phyloP scores from a whole-genome alignment of 768 basidiomycete species.

The Amanita exitialis region DNA sequence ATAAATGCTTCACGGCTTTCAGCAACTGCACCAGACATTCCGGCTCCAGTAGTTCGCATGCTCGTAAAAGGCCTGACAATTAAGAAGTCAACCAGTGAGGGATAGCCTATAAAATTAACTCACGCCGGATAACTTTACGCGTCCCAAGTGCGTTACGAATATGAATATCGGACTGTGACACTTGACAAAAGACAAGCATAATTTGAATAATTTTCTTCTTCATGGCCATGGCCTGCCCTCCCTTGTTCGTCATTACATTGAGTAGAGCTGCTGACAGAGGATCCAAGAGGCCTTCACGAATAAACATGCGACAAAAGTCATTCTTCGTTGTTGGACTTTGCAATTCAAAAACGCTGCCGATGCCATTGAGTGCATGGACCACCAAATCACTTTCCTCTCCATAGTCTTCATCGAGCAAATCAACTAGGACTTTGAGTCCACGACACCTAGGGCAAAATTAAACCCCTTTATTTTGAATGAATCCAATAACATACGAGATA shows the following conservation, averaged over 20 bases:
- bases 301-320: slow-evolving; percentile 98
- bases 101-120: slow-evolving; percentile 19
- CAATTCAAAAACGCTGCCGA: slow-evolving; percentile 91
- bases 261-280: slow-evolving; percentile 85
- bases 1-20: slow-evolving; percentile 93
- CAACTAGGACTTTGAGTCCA: slow-evolving; percentile 88
- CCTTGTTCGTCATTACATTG: slow-evolving; percentile 74
- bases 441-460: slow-evolving; percentile 55
- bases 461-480: neutral
- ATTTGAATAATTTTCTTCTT: slow-evolving; percentile 88
- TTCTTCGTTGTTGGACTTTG: slow-evolving; percentile 96
- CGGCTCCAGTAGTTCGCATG: slow-evolving; percentile 81
- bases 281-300: slow-evolving; percentile 88
- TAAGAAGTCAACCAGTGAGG: neutral
- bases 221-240: slow-evolving; percentile 56
- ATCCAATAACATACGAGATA: slow-evolving; percentile 66
- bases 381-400: slow-evolving; percentile 85
- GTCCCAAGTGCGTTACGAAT: slow-evolving; percentile 89
- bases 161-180: slow-evolving; percentile 91
- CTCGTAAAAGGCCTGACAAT: slow-evolving; percentile 69
- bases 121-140: slow-evolving; percentile 81
- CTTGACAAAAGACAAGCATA: slow-evolving; percentile 85
- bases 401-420: slow-evolving; percentile 95
- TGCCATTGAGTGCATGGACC: slow-evolving; percentile 88
- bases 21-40: slow-evolving; percentile 82